Base-by-base conservation (phyloP, 164 flowering plant genomes). In the Magnolia sinica region DNA sequence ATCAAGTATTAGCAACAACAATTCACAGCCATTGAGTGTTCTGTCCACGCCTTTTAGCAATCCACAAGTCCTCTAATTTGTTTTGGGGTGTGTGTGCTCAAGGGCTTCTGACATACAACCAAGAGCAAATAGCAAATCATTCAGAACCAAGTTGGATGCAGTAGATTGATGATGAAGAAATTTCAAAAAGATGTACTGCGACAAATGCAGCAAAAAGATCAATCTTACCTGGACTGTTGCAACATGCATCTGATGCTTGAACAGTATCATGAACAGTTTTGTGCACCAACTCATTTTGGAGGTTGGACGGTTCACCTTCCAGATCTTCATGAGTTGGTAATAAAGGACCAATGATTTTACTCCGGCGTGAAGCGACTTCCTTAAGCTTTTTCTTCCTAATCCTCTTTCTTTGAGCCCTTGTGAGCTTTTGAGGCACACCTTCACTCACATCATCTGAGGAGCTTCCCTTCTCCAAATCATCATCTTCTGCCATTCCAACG, bases 381-480 rank as follows among this genome's bases (percentile, higher is more conserved):
- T 79, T 86, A 19, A 87, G 83, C 79, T 87, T 89, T 78, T 81
- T 86, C 81, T 74, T 86, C 22, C 92, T 82, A 8, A 89, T 78
- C 72, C 89, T 82, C 84, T 90, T 90, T 80, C 90, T 81, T 77
- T 90, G 91, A 10, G 91, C 87, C 75, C 92, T 87, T 1, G 85
- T 86, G 58, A 87, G 84, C 84, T 84, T 89, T 76, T 76, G n/a
- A 27, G 70, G 14, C 68, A 68, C 82, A 29, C 45, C 9, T 22
- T 75, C 82, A 61, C n/a, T 77, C 2, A 49, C 80, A 50, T 67
- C 84, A 68, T 72, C 72, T 8, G 82, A 20, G 13, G 84, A 74
- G 50, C 79, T 69, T 22, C 69, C 65, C 37, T 75, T 79, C 23
- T 64, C 79, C 24, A 51, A 72, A 65, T 77, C 82, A 6, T 78